These are phyloP conservation scores for Pleurotus pulmonarius DNA, from an alignment of 768 basidiomycete genomes.

Conservation along the genomic window DNA sequence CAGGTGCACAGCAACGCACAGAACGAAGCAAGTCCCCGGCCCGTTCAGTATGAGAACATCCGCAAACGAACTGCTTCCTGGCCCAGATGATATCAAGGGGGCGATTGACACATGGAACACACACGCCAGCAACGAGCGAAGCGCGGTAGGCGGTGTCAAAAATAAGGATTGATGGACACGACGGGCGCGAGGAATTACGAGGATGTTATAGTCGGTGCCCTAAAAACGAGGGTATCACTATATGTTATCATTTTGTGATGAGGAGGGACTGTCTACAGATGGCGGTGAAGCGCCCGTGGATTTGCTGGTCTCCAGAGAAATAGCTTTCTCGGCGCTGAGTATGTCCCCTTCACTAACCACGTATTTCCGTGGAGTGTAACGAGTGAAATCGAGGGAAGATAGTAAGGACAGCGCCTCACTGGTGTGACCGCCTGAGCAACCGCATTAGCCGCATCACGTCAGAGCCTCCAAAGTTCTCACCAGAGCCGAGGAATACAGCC, in stretches of 20 bases:
- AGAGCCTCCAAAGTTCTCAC: slow-evolving; percentile 34
- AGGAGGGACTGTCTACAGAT: no score
- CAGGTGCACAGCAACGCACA: slow-evolving; percentile 68
- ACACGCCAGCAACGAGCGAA: slow-evolving; percentile 57
- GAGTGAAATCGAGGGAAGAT: slow-evolving; percentile 66
- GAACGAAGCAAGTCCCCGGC: slow-evolving; percentile 86
- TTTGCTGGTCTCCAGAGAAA: slow-evolving; percentile 53
- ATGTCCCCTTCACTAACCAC: slow-evolving; percentile 78
- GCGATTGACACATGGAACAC: slow-evolving; percentile 55
- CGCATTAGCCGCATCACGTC: slow-evolving; percentile 8
- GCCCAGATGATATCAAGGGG: slow-evolving; percentile 36
- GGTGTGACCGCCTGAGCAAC: slow-evolving; percentile 82
- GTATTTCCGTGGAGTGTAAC: slow-evolving; percentile 78
- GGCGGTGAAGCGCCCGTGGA: slow-evolving; percentile 5
- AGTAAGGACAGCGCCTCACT: slow-evolving; percentile 76
- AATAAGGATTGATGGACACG: slow-evolving; percentile 77
- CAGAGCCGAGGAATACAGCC: slow-evolving; percentile 92
- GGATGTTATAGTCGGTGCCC: slow-evolving; percentile 24
- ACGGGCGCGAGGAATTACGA: slow-evolving; percentile 83
- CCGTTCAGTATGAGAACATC: slow-evolving; percentile 90
- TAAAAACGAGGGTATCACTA: not conserved
- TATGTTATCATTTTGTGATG: not conserved
- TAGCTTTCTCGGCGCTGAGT: slow-evolving; percentile 72
- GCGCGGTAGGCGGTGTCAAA: slow-evolving; percentile 64
- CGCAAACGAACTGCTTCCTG: slow-evolving; percentile 34